A percentile compares a stretch with the other conserved stretches of the same genome.
These are phyloP conservation scores for Talaromyces verruculosus DNA, from an alignment of 2,329 filamentous ascomycete genomes.

Conservation along the genomic window DNA sequence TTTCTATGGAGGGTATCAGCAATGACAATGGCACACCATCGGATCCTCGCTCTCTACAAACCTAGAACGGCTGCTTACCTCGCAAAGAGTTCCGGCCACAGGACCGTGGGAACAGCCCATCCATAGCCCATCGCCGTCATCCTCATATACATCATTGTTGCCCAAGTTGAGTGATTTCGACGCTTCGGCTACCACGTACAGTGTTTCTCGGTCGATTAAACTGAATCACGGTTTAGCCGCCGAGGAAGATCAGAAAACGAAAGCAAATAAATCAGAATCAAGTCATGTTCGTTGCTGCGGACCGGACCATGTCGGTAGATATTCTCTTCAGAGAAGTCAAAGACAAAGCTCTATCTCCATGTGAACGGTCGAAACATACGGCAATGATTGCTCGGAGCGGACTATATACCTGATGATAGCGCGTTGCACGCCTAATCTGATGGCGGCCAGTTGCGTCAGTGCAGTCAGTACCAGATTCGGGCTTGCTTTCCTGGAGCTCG, in stretches of 20 bases:
- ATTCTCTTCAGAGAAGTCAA: background rate
- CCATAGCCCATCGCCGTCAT: constrained; percentile 33
- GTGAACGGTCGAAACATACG: constrained; percentile 3
- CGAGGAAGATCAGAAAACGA: background rate
- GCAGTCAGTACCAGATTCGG: constrained; percentile 28
- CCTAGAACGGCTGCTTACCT: background rate
- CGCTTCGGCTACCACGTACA: constrained; percentile 50
- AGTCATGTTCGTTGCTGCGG: background rate
- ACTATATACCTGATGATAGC: constrained; percentile 31
- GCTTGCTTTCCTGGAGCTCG: constrained; percentile 12
- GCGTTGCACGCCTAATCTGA: constrained; percentile 28
- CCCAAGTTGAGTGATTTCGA: constrained; percentile 43
- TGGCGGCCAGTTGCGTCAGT: constrained; percentile 28
- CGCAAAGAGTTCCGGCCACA: constrained; percentile 33
- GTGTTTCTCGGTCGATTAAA: constrained; percentile 45
- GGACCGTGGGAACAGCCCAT: constrained; percentile 34
- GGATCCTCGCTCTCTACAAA: background rate
- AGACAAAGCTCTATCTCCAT: background rate
- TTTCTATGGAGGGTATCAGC: constrained; percentile 18
- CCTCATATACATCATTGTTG: constrained; percentile 32
- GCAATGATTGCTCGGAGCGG: background rate
- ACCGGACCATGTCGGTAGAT: background rate
- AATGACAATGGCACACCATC: background rate
- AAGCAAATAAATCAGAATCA: background rate
- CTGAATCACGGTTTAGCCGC: constrained; percentile 24